Evolutionary conservation across 495 filamentous ascomycete genomes (phyloP).

Genomic region (Annulohypoxylon stygium): DNA sequence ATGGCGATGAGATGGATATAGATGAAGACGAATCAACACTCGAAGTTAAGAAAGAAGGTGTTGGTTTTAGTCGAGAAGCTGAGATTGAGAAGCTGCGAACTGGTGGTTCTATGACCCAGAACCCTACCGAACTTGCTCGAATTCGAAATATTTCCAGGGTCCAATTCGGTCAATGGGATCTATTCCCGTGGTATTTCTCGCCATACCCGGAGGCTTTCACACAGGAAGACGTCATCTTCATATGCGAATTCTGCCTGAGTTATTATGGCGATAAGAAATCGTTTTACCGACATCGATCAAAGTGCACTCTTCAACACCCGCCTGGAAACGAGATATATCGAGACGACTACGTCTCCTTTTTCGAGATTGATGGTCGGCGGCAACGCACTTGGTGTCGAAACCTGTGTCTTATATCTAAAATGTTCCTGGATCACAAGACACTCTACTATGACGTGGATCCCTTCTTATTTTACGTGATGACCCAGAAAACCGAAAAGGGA

Average conservation of each 20-base stretch:
- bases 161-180: constrained; percentile 91
- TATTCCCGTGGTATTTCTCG: constrained; percentile 99
- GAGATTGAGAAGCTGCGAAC: constrained; percentile 96
- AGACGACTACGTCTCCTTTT: constrained; percentile 93
- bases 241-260: constrained; percentile 96
- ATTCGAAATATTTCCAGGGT: constrained; percentile 93
- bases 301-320: constrained; percentile 92
- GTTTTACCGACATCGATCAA: constrained; percentile 86
- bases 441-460: constrained; percentile 99
- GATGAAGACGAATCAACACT: constrained; percentile 60
- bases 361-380: constrained; percentile 95
- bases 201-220: constrained; percentile 92
- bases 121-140: constrained; percentile 94
- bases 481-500: constrained; percentile 83
- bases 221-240: constrained; percentile 89
- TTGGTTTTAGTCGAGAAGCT: constrained; percentile 81
- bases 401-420: constrained; percentile 90
- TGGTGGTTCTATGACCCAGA: constrained; percentile 97
- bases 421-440: constrained; percentile 98
- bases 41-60: constrained; percentile 56
- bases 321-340: constrained; percentile 99
- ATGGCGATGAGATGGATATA: constrained; percentile 64
- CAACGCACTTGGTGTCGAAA: constrained; percentile 98
- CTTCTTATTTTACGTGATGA: constrained; percentile 99
- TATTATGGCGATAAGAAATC: constrained; percentile 85